Conservation (phyloP, 495 filamentous ascomycete species). For the Podospora pseudopauciseta region DNA sequence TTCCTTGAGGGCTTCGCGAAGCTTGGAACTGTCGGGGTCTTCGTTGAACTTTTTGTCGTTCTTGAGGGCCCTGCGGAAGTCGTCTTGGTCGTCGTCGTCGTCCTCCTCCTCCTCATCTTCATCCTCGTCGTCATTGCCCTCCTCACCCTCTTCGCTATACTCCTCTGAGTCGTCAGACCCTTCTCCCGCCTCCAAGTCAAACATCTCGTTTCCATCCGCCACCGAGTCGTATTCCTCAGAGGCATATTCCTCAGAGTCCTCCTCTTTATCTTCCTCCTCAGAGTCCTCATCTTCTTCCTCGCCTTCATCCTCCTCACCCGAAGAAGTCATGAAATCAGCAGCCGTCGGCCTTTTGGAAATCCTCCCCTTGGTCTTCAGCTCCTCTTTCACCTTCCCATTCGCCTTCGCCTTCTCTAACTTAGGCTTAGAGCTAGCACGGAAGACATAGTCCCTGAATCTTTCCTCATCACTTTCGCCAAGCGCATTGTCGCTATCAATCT, state of each 20-base stretch:
- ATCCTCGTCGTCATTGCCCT: slow-evolving; percentile 36
- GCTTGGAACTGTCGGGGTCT: not conserved
- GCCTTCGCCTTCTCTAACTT: slow-evolving; percentile 11
- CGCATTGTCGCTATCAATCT: not conserved
- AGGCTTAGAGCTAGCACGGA: slow-evolving; percentile 52
- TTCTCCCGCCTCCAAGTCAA: slow-evolving; percentile 22
- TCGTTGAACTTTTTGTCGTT: not conserved
- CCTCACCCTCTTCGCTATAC: slow-evolving; percentile 37
- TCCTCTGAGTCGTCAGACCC: not conserved
- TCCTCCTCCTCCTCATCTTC: slow-evolving; percentile 38
- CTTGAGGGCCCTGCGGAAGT: slow-evolving; percentile 29
- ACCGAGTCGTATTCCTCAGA: slow-evolving; percentile 6
- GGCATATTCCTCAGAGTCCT: slow-evolving; percentile 30
- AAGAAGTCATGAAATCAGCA: slow-evolving; percentile 50
- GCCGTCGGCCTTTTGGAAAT: slow-evolving; percentile 41
- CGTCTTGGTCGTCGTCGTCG: slow-evolving; percentile 37
- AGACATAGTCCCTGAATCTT: slow-evolving; percentile 28
- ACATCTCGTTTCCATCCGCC: slow-evolving; percentile 26
- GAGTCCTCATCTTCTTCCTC: slow-evolving; percentile 37
- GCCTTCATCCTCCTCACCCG: slow-evolving; percentile 38
- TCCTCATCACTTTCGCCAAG: not conserved
- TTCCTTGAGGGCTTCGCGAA: slow-evolving; percentile 66
- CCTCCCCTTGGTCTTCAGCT: slow-evolving; percentile 18
- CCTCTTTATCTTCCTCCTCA: slow-evolving; percentile 35
- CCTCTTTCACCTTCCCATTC: not conserved